Base-by-base conservation (phyloP, 2,329 filamentous ascomycete species). In the Alternaria metachromatica region DNA sequence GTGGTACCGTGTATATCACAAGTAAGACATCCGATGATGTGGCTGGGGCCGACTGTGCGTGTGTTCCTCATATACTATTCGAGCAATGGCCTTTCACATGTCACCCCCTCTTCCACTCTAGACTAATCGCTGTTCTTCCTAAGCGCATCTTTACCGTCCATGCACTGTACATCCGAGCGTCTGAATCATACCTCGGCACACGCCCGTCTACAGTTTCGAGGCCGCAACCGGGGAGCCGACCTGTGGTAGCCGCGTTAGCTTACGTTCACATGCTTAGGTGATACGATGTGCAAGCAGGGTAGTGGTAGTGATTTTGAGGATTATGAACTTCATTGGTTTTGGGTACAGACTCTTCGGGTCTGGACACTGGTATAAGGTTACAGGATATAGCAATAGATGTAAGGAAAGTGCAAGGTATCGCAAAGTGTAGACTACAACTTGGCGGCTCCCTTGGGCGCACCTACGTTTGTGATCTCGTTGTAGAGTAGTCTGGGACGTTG, bases 381-480 rank as follows among this genome's bases (percentile, higher is more conserved):
- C 53, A 61, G 6, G 20, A 23, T 15, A 46, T 21, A 21, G 10
- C 20, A 53, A 2, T 20, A 46, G n/a, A 20, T 13, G n/a, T 25
- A 43, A 51, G 2, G 20, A n/a, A 37, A 43, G 8, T 0, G 1
- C 9, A 20, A 49, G 12, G 10, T 13, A 9, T 41, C 20, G 21
- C n/a, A 44, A 23, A 41, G 18, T 21, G 20, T 21, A 9, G 13
- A 54, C 53, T 79, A 83, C 72, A 83, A 76, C 78, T 85, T 85
- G 49, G 83, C 77, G 43, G 83, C 83, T 64, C 82, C 80, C n/a
- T 89, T 87, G 64, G 88, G 85, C 62, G 84, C 82, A 66, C 91
- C 91, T 62, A 92, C 86, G 64, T 89, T 88, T 18, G 92, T 94
- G 77, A 96, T 96, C 81, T 96, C 92, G 74, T 95, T 92, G 82